Conservation (phyloP, 805 yeast genomes). For the Alloascoidea africana region DNA sequence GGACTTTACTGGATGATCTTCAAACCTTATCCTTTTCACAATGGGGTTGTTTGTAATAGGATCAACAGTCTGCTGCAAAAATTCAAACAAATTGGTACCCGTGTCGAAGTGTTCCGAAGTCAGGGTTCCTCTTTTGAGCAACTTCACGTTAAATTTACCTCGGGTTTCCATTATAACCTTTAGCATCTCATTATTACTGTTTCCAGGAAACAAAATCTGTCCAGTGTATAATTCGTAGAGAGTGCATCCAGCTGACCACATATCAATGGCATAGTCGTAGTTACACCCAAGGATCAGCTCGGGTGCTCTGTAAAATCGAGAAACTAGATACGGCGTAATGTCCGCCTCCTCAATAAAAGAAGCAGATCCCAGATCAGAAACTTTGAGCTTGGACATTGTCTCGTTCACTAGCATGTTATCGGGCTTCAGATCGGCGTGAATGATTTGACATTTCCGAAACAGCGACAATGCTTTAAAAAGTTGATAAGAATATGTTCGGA, state of each 20-base stretch:
- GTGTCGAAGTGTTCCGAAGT: constrained; percentile 14
- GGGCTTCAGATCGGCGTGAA: constrained; percentile 88
- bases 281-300: constrained; percentile 57
- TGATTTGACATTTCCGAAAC: constrained; percentile 52
- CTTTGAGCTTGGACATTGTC: constrained; percentile 51
- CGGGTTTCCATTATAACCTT: constrained; percentile 15
- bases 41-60: constrained; percentile 11
- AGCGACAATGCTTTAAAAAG: constrained; percentile 54
- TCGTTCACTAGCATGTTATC: constrained; percentile 67
- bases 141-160: constrained; percentile 16
- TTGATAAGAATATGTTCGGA: constrained; percentile 56
- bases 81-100: constrained; percentile 8
- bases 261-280: constrained; percentile 54
- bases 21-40: constrained; percentile 8
- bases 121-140: constrained; percentile 14
- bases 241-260: constrained; percentile 93
- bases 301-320: constrained; percentile 68
- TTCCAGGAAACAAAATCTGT: constrained; percentile 79
- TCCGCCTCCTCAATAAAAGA: constrained; percentile 16
- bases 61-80: constrained; percentile 11
- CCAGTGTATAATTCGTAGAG: constrained; percentile 90
- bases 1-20: constrained; percentile 3
- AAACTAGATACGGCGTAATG: constrained; percentile 21
- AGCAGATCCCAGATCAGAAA: constrained; percentile 87
- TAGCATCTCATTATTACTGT: constrained; percentile 61